phyloP scores from a whole-genome alignment of 345 rosid species.

The Ailanthus altissimus region DNA sequence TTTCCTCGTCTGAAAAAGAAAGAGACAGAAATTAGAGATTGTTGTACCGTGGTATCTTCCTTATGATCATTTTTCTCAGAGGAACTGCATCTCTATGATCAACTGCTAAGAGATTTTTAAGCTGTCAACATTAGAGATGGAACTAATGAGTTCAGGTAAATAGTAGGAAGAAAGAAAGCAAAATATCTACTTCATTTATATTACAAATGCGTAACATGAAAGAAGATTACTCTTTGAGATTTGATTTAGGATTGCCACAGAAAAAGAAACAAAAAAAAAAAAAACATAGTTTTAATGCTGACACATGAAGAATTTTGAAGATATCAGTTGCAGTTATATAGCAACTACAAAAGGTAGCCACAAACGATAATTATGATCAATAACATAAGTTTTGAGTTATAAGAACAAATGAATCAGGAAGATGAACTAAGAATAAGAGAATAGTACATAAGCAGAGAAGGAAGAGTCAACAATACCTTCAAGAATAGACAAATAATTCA shows the following conservation, averaged over 20 bases:
- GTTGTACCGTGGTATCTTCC: conserved; percentile 87
- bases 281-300: neutral
- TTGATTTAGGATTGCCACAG: neutral
- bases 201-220: neutral
- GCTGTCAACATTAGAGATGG: conserved; percentile 45
- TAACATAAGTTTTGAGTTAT: neutral
- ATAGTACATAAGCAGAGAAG: neutral
- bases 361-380: neutral
- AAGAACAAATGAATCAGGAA: neutral
- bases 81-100: conserved; percentile 73
- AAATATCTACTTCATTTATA: conserved; percentile 1
- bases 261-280: neutral
- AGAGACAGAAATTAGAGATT: neutral
- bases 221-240: neutral
- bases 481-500: neutral
- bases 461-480: neutral
- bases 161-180: neutral
- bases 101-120: conserved; percentile 83
- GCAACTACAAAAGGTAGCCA: neutral
- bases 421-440: neutral
- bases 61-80: conserved; percentile 73
- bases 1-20: too few relatives aligned
- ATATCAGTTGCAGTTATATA: neutral
- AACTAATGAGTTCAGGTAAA: conserved; percentile 8
- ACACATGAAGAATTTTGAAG: neutral